These are phyloP conservation scores for Naegleria lovaniensis DNA, from an alignment of 208 protist genomes.

Conservation along the genomic window DNA sequence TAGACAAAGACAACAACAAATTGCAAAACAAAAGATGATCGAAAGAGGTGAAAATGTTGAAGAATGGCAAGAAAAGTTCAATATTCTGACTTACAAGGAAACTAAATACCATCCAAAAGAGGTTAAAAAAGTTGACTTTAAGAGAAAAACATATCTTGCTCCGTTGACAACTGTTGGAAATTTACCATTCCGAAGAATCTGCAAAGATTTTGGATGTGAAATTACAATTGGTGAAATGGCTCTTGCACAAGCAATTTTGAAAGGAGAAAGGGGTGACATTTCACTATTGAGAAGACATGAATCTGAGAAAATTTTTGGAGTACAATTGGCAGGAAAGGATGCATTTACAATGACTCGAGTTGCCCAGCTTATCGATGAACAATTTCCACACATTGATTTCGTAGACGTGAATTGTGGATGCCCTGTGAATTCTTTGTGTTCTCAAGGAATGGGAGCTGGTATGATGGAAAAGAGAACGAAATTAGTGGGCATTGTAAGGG, in stretches of 20 bases:
- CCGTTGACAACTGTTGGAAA: slow-evolving; percentile 96
- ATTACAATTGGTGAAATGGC: slow-evolving; percentile 89
- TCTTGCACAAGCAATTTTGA: slow-evolving; percentile 57
- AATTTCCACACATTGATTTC: slow-evolving; percentile 77
- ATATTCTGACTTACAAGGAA: background rate
- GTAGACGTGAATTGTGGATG: slow-evolving; percentile 92
- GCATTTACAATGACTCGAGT: slow-evolving; percentile 50
- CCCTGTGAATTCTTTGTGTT: slow-evolving; percentile 81
- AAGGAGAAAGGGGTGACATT: slow-evolving; percentile 66
- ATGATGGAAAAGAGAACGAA: slow-evolving; percentile 68
- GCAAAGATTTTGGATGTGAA: slow-evolving; percentile 78
- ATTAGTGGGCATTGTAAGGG: slow-evolving; percentile 60
- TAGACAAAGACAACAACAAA: background rate
- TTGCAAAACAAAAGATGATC: background rate
- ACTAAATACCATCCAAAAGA: slow-evolving; percentile 18
- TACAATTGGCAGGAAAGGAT: slow-evolving; percentile 64
- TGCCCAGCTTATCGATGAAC: slow-evolving; percentile 61
- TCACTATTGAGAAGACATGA: slow-evolving; percentile 82
- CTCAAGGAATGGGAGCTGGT: slow-evolving; percentile 68
- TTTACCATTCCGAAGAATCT: slow-evolving; percentile 88
- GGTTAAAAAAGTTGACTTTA: slow-evolving; percentile 18
- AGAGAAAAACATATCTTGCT: slow-evolving; percentile 43
- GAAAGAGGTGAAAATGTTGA: background rate
- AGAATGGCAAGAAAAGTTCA: background rate
- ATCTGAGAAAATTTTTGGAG: slow-evolving; percentile 86